phyloP scores from a whole-genome alignment of 129 eudicot species.

The Chrysanthemum makinoi region DNA sequence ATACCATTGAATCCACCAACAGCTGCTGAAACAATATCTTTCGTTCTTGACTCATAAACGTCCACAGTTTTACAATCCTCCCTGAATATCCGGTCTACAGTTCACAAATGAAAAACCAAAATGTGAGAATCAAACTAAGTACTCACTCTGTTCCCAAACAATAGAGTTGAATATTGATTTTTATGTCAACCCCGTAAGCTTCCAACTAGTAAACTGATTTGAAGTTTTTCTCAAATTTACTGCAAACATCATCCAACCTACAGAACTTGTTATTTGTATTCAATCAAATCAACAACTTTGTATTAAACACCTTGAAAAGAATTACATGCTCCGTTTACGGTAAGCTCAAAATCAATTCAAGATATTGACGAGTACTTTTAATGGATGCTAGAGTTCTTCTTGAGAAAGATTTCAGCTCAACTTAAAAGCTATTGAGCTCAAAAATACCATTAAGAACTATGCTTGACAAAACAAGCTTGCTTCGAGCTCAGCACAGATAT shows the following conservation, averaged over 20 bases:
- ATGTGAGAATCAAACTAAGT: slow-evolving; percentile 17
- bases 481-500: neutral
- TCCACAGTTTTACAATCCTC: slow-evolving; percentile 74
- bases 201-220: neutral
- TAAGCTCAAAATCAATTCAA: slow-evolving; percentile 2
- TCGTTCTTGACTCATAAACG: slow-evolving; percentile 70
- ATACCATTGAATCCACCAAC: slow-evolving; percentile 89
- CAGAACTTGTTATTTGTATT: neutral
- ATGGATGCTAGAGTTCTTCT: neutral
- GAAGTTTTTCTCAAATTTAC: slow-evolving; percentile 1
- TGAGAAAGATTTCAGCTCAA: neutral
- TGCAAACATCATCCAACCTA: neutral
- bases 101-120: slow-evolving; percentile 17
- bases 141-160: neutral
- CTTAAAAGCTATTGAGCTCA: neutral
- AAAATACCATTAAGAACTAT: no score
- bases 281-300: neutral
- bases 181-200: slow-evolving; percentile 4
- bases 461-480: neutral
- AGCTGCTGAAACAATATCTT: slow-evolving; percentile 83
- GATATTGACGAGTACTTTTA: neutral
- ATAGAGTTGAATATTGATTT: neutral
- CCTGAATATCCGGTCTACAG: slow-evolving; percentile 60
- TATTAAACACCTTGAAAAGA: neutral
- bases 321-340: no score